Conservation (phyloP, 257 asterid species). For the Solanum pennellii region DNA sequence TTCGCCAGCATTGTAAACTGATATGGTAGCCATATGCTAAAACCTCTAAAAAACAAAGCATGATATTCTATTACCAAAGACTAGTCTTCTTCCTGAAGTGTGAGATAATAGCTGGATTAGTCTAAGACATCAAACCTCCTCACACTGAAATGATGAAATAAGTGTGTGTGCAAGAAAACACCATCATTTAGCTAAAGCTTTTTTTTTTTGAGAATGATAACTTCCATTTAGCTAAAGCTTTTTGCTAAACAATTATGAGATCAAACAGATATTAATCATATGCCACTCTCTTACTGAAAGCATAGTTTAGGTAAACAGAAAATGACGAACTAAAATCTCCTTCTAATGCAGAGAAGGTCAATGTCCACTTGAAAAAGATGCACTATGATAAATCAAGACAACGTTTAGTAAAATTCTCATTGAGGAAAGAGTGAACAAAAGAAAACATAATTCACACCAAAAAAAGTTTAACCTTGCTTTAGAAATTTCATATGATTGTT, state of each 20-base stretch:
- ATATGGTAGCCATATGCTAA: neutral
- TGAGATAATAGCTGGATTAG: neutral
- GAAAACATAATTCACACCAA: neutral
- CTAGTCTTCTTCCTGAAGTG: neutral
- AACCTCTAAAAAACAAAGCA: neutral
- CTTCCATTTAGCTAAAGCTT: neutral
- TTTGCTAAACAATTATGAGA: neutral
- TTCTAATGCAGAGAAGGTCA: neutral
- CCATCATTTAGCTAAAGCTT: neutral
- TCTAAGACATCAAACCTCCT: neutral
- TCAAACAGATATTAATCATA: neutral
- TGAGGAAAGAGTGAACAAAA: neutral
- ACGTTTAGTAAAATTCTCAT: neutral
- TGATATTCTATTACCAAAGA: neutral
- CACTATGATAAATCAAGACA: neutral
- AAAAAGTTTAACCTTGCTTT: neutral
- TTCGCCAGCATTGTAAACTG: neutral
- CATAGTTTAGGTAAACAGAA: neutral
- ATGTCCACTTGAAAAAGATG: neutral
- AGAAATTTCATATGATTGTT: neutral
- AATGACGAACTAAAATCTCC: neutral
- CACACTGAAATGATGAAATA: neutral
- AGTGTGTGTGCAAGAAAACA: neutral
- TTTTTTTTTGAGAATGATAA: too few species aligned
- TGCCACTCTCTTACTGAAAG: neutral